Base-by-base conservation (phyloP, 805 yeast genomes). In the Candida vartiovaarae region DNA sequence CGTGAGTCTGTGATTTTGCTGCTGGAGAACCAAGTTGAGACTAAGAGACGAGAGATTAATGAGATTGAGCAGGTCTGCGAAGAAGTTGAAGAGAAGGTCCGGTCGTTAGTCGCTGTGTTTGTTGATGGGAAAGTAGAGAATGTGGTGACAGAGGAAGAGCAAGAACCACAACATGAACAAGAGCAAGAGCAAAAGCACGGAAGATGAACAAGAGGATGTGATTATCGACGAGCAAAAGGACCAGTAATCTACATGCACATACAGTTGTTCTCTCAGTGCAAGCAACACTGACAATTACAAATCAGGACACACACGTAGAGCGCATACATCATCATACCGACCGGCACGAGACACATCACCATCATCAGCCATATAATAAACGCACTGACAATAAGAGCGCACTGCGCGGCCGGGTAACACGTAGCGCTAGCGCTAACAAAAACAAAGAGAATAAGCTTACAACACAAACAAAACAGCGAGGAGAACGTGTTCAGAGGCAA, bases 1-100 rank as follows among this genome's bases (percentile, higher is more conserved):
- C 72, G 97, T 41, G 99, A 93, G 56, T 82, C 90, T 40, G 69
- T 93, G 50, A 86, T 89, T 36, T 71, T 87, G 70, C 68, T 84
- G 42, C 65, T 87, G 59, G 79, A 75, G 54, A 82, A 78, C 42
- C 89, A 84, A 56, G 76, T 91, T 31, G 84, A 76, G 40, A 69
- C 72, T 36, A 84, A 83, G 54, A 69, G 70, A 40, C 57, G 62
- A 5, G 83, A 82, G 47, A 81, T 83, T 7, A 62, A 58, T 32
- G 60, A 61, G 10, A 67, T 74, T 29, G 63, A 68, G 30, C 49
- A 57, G 34, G 60, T 66, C 1, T 73, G 76, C 51, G 50, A 49
- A n/a, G 64, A 65, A 24, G 74, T 75, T 29, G 64, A 64, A 35
- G 62, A 54, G 3, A 65, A 65, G 40, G 57, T 75, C 20, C 52